These are phyloP conservation scores for Hibiscus tridactylites DNA, from an alignment of 345 rosid genomes.

Conservation along the genomic window DNA sequence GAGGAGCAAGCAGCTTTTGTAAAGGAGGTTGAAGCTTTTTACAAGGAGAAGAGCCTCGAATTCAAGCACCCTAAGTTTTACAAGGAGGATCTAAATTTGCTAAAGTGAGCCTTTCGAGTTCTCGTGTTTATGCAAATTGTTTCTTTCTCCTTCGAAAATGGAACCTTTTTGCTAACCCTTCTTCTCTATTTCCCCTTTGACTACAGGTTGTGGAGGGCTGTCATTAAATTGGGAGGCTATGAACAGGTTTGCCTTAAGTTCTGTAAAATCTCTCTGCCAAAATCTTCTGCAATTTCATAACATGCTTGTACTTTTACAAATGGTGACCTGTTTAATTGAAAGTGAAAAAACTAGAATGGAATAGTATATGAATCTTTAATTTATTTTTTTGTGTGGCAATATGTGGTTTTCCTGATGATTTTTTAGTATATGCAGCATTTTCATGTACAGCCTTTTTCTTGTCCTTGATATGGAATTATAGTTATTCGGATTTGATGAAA, in stretches of 20 bases:
- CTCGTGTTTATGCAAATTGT: neutral
- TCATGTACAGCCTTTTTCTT: neutral
- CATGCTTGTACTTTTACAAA: neutral
- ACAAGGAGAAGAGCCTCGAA: constrained; percentile 37
- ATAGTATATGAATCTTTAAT: neutral
- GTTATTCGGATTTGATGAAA: neutral
- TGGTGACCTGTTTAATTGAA: neutral
- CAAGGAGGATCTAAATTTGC: constrained; percentile 52
- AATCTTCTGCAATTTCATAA: no score
- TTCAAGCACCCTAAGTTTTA: constrained; percentile 65
- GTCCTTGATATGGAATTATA: neutral
- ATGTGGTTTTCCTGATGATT: neutral
- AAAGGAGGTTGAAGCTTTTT: constrained; percentile 48
- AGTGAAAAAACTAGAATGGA: neutral
- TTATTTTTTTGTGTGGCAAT: neutral
- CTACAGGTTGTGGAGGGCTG: constrained; percentile 56
- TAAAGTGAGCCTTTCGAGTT: constrained; percentile 34
- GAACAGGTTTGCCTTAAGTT: constrained; percentile 40
- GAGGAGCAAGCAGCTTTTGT: constrained; percentile 50
- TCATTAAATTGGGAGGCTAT: constrained; percentile 60
- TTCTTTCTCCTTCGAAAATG: neutral
- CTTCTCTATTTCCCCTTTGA: neutral
- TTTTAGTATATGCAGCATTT: neutral
- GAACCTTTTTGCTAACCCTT: neutral
- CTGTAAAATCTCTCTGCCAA: neutral